A percentile compares a stretch with the other conserved stretches of the same genome.
phyloP scores from a whole-genome alignment of 2,329 filamentous ascomycete species.

The Acarospora socialis region DNA sequence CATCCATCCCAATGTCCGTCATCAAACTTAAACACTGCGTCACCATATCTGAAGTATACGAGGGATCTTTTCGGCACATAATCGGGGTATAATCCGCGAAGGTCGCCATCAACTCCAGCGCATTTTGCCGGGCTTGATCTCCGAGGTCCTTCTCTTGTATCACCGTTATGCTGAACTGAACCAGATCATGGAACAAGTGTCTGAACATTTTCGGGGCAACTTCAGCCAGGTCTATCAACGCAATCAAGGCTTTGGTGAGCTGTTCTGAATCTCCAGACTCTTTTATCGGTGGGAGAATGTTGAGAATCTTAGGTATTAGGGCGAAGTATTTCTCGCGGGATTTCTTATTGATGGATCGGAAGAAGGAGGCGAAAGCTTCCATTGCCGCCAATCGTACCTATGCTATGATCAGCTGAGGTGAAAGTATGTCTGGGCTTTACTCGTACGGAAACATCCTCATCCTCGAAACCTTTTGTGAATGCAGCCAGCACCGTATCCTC shows the following conservation, averaged over 20 bases:
- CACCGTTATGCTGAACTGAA: conserved; percentile 83
- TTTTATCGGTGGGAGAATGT: conserved; percentile 87
- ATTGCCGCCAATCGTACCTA: conserved; percentile 85
- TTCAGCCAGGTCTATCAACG: conserved; percentile 88
- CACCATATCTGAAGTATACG: conserved; percentile 91
- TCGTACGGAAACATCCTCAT: conserved; percentile 63
- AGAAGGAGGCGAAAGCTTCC: conserved; percentile 94
- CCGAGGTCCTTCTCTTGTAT: conserved; percentile 92
- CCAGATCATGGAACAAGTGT: conserved; percentile 77
- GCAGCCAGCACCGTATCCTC: conserved; percentile 78
- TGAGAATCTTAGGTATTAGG: conserved; percentile 80
- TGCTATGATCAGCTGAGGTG: conserved; percentile 12
- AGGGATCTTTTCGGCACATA: conserved; percentile 89
- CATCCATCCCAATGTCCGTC: conserved; percentile 90
- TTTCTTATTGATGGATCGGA: conserved; percentile 80
- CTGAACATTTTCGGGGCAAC: conserved; percentile 97
- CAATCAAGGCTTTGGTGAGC: conserved; percentile 75
- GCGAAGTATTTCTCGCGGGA: conserved; percentile 74
- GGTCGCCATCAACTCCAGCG: conserved; percentile 91
- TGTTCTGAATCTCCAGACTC: conserved; percentile 81
- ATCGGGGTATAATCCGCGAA: conserved; percentile 90
- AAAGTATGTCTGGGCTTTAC: no score
- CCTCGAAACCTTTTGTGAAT: conserved; percentile 84
- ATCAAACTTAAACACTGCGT: conserved; percentile 95
- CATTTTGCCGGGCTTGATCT: conserved; percentile 83